phyloP scores from a whole-genome alignment of 2,329 filamentous ascomycete genomes.

The Parasarocladium wereldwijsianum region DNA sequence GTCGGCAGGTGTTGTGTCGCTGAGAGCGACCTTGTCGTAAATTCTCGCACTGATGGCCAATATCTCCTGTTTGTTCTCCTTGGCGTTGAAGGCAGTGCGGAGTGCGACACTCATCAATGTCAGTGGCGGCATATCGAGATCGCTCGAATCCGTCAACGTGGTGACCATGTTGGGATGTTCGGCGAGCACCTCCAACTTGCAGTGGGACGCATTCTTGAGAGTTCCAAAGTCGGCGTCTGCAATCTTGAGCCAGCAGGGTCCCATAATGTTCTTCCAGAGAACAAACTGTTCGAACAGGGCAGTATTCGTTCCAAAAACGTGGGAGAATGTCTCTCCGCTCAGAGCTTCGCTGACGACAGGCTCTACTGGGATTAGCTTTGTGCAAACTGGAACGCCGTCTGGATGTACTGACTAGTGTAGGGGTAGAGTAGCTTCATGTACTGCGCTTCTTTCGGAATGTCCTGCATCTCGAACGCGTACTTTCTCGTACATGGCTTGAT shows the following conservation, averaged over 20 bases:
- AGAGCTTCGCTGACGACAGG: slow-evolving; percentile 24
- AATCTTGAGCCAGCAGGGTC: slow-evolving; percentile 92
- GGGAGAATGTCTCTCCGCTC: slow-evolving; percentile 79
- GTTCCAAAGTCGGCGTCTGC: slow-evolving; percentile 69
- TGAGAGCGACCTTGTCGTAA: slow-evolving; percentile 79
- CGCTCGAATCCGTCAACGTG: slow-evolving; percentile 62
- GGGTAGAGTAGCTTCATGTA: slow-evolving; percentile 96
- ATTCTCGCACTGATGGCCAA: slow-evolving; percentile 81
- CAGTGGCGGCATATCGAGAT: slow-evolving; percentile 68
- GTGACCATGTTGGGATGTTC: slow-evolving; percentile 64
- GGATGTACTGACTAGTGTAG: slow-evolving; percentile 51
- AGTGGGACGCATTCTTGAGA: slow-evolving; percentile 88
- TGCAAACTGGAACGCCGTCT: slow-evolving; percentile 2
- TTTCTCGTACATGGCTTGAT: slow-evolving; percentile 82
- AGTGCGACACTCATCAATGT: slow-evolving; percentile 93
- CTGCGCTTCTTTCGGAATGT: slow-evolving; percentile 74
- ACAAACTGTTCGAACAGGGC: slow-evolving; percentile 96
- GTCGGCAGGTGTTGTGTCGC: slow-evolving; percentile 76
- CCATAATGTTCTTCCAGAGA: slow-evolving; percentile 98
- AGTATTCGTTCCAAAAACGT: slow-evolving; percentile 87
- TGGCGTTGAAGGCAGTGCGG: slow-evolving; percentile 75
- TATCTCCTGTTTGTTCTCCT: slow-evolving; percentile 94
- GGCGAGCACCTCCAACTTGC: slow-evolving; percentile 82
- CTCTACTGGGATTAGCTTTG: slow-evolving; percentile 1
- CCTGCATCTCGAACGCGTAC: slow-evolving; percentile 86